phyloP scores from a whole-genome alignment of 257 asterid species.

The Gardenia jasminoides region DNA sequence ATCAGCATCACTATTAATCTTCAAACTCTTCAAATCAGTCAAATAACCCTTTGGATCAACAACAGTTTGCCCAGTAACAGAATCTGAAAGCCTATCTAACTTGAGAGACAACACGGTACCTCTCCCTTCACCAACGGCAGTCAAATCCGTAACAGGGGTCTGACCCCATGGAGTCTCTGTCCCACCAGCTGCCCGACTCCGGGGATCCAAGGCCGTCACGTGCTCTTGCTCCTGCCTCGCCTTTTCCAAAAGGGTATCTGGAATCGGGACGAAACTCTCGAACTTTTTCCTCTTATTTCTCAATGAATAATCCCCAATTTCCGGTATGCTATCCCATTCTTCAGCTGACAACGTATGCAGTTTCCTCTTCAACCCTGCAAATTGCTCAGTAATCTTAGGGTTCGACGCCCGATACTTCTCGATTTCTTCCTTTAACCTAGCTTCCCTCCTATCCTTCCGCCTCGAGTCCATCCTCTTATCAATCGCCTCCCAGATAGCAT shows the following conservation, averaged over 20 bases:
- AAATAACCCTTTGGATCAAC: conserved; percentile 97
- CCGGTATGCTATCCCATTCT: conserved; percentile 93
- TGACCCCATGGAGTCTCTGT: conserved; percentile 88
- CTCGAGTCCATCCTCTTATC: conserved; percentile 88
- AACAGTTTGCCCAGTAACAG: conserved; percentile 80
- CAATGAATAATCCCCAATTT: conserved; percentile 75
- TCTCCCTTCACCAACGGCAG: conserved; percentile 97
- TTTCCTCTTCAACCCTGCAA: conserved; percentile 88
- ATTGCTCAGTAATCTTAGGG: conserved; percentile 87
- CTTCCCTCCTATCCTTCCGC: conserved; percentile 91
- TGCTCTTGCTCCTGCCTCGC: conserved; percentile 95
- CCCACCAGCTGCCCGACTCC: conserved; percentile 78
- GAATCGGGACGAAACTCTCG: conserved; percentile 89
- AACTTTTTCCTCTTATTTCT: conserved; percentile 88
- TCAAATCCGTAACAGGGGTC: conserved; percentile 89
- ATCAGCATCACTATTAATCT: conserved; percentile 89
- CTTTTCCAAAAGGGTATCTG: conserved; percentile 83
- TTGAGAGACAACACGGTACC: conserved; percentile 86
- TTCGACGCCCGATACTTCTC: conserved; percentile 84
- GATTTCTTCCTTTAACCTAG: conserved; percentile 87
- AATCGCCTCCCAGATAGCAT: conserved; percentile 79
- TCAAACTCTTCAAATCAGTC: conserved; percentile 94
- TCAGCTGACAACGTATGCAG: conserved; percentile 52
- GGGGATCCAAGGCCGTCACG: conserved; percentile 85
- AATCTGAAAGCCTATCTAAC: conserved; percentile 80